Percentiles rank a stretch among this genome's conserved stretches.
phyloP scores from a whole-genome alignment of 1,284 basidiomycete genomes.

The Ganoderma multipileum region DNA sequence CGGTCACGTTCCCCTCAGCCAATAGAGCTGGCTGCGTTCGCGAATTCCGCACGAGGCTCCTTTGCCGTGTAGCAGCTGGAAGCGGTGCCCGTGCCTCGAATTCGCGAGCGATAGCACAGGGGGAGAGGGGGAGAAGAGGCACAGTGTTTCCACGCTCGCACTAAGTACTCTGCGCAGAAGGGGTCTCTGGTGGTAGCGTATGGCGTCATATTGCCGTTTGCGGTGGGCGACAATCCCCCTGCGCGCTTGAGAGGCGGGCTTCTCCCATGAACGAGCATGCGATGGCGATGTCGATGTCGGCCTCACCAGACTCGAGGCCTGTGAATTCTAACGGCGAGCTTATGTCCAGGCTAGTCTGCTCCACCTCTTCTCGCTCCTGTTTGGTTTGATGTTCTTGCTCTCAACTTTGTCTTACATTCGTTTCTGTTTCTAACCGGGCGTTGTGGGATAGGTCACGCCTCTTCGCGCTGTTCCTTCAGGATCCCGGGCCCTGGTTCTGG shows the following conservation, averaged over 20 bases:
- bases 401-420: background rate
- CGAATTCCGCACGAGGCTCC: conserved; percentile 23
- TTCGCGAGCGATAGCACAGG: background rate
- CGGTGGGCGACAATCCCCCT: conserved; percentile 1
- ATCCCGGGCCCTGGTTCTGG: background rate
- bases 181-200: conserved; percentile 2
- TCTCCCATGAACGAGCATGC: conserved; percentile 4
- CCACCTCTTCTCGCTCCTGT: background rate
- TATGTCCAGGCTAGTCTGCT: background rate
- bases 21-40: conserved; percentile 17
- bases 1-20: conserved; percentile 9
- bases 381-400: background rate
- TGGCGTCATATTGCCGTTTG: conserved; percentile 6
- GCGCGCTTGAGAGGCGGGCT: conserved; percentile 3
- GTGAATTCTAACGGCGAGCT: background rate
- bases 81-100: background rate
- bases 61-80: background rate
- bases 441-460: background rate
- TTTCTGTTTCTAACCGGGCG: background rate
- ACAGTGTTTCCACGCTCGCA: background rate
- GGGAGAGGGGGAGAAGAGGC: background rate
- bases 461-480: background rate
- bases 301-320: background rate
- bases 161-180: background rate
- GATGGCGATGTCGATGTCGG: background rate